These are phyloP conservation scores for Aureobasidium sp. DNA, from an alignment of 2,329 filamentous ascomycete genomes.

Conservation along the genomic window DNA sequence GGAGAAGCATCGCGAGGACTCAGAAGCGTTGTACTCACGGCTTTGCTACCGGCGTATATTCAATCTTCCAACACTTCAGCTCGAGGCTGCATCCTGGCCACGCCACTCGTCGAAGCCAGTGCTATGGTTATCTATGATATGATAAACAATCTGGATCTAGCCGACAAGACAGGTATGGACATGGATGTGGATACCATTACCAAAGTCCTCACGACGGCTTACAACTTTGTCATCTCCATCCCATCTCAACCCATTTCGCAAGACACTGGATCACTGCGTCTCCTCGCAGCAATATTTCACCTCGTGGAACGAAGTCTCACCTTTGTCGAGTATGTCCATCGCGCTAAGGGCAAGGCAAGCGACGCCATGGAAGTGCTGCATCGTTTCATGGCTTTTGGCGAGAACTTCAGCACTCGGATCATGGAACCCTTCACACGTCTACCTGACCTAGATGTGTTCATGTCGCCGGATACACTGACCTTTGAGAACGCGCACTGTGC, in stretches of 20 bases:
- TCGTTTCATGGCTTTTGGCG: not conserved
- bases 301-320: not conserved
- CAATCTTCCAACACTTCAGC: conserved; percentile 37
- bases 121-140: conserved; percentile 35
- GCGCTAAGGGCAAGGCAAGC: not conserved
- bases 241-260: no score
- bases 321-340: not conserved
- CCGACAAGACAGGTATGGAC: conserved; percentile 30
- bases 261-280: not conserved
- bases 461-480: not conserved
- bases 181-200: conserved; percentile 16
- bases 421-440: not conserved
- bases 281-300: not conserved
- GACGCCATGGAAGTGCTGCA: not conserved
- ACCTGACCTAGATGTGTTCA: not conserved
- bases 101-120: conserved; percentile 44
- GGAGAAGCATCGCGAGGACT: conserved; percentile 25
- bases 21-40: conserved; percentile 43
- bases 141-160: conserved; percentile 37
- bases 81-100: conserved; percentile 43
- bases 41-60: conserved; percentile 50
- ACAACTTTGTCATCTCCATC: not conserved
- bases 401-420: not conserved
- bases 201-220: not conserved
- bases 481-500: not conserved